Conservation (phyloP, 2,329 filamentous ascomycete species). For the Colletotrichum cuscutae region DNA sequence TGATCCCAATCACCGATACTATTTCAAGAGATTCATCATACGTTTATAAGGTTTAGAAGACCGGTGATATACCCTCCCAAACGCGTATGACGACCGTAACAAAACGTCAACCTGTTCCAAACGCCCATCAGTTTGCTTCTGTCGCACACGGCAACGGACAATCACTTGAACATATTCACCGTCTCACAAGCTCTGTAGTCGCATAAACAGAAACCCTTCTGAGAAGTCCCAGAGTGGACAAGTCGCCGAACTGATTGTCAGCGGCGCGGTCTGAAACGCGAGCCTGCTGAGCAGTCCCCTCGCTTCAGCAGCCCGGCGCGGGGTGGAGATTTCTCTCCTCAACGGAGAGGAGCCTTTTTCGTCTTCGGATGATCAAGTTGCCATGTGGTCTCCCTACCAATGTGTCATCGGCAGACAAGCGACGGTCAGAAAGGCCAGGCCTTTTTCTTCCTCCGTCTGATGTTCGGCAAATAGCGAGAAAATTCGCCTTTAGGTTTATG, state of each 20-base stretch:
- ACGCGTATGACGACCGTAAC: not conserved
- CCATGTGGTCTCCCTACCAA: slow-evolving; percentile 19
- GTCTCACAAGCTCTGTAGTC: not conserved
- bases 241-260: not conserved
- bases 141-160: not conserved
- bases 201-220: not conserved
- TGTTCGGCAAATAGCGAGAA: slow-evolving; percentile 22
- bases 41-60: not conserved
- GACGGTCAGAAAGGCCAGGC: not conserved
- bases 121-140: not conserved
- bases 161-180: too few species aligned
- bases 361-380: not conserved
- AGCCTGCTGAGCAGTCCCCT: not conserved
- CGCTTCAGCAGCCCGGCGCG: not conserved
- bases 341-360: not conserved
- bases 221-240: not conserved
- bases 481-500: not conserved
- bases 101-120: not conserved
- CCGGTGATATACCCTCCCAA: slow-evolving; percentile 1
- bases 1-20: not conserved
- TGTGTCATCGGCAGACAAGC: not conserved
- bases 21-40: not conserved
- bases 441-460: slow-evolving; percentile 13
- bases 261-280: slow-evolving; percentile 21
- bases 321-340: not conserved